Base-by-base conservation (phyloP, 352 stramenopile species). In the Elongisporangium anandrum region DNA sequence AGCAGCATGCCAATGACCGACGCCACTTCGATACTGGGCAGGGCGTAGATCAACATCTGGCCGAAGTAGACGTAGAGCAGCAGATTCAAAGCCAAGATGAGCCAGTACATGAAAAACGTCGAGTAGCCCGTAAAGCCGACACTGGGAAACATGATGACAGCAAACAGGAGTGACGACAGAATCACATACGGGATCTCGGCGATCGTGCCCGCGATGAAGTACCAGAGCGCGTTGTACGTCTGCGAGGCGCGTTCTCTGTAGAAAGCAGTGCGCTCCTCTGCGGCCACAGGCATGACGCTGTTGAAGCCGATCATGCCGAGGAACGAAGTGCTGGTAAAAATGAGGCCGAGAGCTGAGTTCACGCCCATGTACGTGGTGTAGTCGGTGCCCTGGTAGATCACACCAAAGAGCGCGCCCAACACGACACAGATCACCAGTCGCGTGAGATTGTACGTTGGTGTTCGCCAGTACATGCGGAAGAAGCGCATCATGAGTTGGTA, bases 191-290 rank as follows among this genome's bases (percentile, higher is more conserved):
- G n/a, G n/a, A n/a, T n/a, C n/a, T n/a, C 93, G 4, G 81, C 74
- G 41, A 97, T 21, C 10, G 77, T 92, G 39, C 81, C 84, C 2
- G 85, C 80, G 10, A 97, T 60, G 22, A 83, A 85, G 60, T 98
- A 94, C 63, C 88, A 86, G 2, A 81, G 60, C 29, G 85, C 67
- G 51, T 87, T 78, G 63, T 98, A 98, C 60, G 96, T 98, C 64
- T 93, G 65, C n/a, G 89, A 81, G 16, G 86, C 80, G 23, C 94
- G 89, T 65, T 98, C 93, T 6, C 92, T 75, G 76, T 98, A 98
- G n/a, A n/a, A n/a, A n/a, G n/a, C n/a, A n/a, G n/a, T n/a, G n/a
- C n/a, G n/a, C n/a, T n/a, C n/a, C n/a, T 84, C 77, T 52, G 85
- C 70, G 20, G 93, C 79, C 4, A 96, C 69, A 10, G 87, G 76